Conservation (phyloP, 495 filamentous ascomycete genomes). For the Aspergillus hancockii region DNA sequence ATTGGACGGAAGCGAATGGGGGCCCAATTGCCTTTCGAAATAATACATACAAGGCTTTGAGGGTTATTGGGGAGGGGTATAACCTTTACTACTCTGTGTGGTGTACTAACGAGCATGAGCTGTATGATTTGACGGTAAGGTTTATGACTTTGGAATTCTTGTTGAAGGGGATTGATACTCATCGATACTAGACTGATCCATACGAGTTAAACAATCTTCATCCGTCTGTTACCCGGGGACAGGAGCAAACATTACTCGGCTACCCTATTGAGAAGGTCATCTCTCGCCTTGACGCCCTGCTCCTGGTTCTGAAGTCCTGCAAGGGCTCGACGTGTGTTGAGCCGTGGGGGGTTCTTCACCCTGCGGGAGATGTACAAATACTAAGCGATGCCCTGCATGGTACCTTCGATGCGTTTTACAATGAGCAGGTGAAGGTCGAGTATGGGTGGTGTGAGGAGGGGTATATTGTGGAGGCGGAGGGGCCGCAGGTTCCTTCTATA, state of each 20-base stretch:
- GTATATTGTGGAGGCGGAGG: constrained; percentile 58
- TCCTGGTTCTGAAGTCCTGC: constrained; percentile 61
- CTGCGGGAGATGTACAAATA: constrained; percentile 38
- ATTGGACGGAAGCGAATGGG: constrained; percentile 1
- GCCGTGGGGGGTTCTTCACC: constrained; percentile 57
- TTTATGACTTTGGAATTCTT: neutral
- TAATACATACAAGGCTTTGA: constrained; percentile 58
- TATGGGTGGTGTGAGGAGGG: constrained; percentile 56
- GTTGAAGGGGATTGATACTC: too few species aligned
- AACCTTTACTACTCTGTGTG: constrained; percentile 58
- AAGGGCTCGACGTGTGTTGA: constrained; percentile 46
- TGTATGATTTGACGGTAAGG: constrained; percentile 52
- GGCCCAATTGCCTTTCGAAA: constrained; percentile 22
- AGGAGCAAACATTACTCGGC: neutral
- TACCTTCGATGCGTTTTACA: constrained; percentile 57
- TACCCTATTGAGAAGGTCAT: constrained; percentile 36
- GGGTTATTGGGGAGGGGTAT: constrained; percentile 49
- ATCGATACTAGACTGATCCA: constrained; percentile 43
- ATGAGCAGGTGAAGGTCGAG: constrained; percentile 30
- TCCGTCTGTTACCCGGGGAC: constrained; percentile 4
- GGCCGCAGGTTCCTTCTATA: constrained; percentile 38
- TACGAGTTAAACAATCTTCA: constrained; percentile 55
- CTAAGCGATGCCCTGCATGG: constrained; percentile 37
- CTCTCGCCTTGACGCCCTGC: constrained; percentile 52
- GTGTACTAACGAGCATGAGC: constrained; percentile 57